Percentiles rank a stretch among this genome's conserved stretches.
phyloP scores from a whole-genome alignment of 1,284 basidiomycete genomes.

The Heliocybe sulcata region DNA sequence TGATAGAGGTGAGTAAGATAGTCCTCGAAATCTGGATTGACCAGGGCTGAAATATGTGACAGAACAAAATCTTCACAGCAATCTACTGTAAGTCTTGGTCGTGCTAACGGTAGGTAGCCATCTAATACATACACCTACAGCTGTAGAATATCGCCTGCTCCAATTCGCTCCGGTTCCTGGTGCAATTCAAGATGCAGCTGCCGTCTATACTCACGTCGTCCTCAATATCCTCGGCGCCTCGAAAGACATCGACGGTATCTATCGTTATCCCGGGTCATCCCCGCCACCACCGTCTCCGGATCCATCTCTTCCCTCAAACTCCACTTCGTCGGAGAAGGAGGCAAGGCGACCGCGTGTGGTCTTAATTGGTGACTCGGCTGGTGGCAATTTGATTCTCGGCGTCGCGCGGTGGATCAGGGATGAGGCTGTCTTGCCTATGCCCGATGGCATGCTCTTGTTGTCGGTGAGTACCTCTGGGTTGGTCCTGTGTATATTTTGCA shows the following conservation, averaged over 20 bases:
- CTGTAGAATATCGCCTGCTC: slow-evolving; percentile 42
- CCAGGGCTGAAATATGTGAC: background rate
- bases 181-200: slow-evolving; percentile 56
- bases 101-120: background rate
- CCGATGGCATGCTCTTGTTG: slow-evolving; percentile 36
- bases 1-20: slow-evolving; percentile 25
- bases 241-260: slow-evolving; percentile 11
- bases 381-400: slow-evolving; percentile 62
- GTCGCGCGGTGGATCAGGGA: slow-evolving; percentile 44
- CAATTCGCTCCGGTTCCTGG: slow-evolving; percentile 53
- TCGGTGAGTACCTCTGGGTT: slow-evolving; percentile 23
- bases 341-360: slow-evolving; percentile 5
- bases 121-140: slow-evolving; percentile 10
- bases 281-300: background rate
- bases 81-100: slow-evolving; percentile 24
- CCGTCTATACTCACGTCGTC: slow-evolving; percentile 51
- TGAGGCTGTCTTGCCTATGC: slow-evolving; percentile 33
- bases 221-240: slow-evolving; percentile 12
- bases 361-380: slow-evolving; percentile 45
- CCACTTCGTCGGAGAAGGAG: background rate
- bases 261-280: slow-evolving; percentile 8
- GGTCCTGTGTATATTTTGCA: background rate
- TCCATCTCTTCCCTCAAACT: background rate
- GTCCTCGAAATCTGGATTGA: background rate
- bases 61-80: slow-evolving; percentile 30